Conservation (phyloP, 768 basidiomycete species). For the Exidia glandulosa region DNA sequence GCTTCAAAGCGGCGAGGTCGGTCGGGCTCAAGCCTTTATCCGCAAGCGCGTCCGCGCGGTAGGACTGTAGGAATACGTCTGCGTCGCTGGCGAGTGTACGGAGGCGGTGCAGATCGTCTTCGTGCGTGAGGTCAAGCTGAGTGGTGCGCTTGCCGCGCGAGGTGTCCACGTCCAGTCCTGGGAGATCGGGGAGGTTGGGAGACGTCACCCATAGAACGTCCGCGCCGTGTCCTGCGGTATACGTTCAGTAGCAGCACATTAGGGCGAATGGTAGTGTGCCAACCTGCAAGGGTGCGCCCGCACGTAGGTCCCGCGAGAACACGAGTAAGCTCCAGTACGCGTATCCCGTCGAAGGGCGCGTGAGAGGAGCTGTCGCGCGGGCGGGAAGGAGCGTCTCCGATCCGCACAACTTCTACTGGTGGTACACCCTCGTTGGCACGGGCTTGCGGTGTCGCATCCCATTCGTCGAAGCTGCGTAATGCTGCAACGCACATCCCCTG, state of each 20-base stretch:
- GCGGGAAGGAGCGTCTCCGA: slow-evolving; percentile 37
- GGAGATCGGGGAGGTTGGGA: slow-evolving; percentile 39
- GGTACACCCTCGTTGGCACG: slow-evolving; percentile 26
- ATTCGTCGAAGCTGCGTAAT: slow-evolving; percentile 35
- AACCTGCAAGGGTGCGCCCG: slow-evolving; percentile 47
- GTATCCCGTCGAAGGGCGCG: slow-evolving; percentile 36
- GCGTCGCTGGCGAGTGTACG: slow-evolving; percentile 26
- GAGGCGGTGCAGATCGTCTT: slow-evolving; percentile 23
- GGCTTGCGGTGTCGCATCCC: slow-evolving; percentile 41
- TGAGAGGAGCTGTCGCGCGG: slow-evolving; percentile 1
- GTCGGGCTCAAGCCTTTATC: slow-evolving; percentile 36
- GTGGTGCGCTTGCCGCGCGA: slow-evolving; percentile 54
- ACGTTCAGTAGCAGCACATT: background rate
- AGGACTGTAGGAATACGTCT: slow-evolving; percentile 53
- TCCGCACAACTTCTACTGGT: slow-evolving; percentile 34
- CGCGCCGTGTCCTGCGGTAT: slow-evolving; percentile 38
- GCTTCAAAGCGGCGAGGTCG: slow-evolving; percentile 26
- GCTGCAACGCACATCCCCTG: slow-evolving; percentile 40
- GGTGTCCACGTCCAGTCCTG: slow-evolving; percentile 43
- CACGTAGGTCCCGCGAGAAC: slow-evolving; percentile 49
- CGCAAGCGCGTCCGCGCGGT: slow-evolving; percentile 40
- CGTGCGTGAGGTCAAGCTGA: slow-evolving; percentile 38
- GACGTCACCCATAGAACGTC: slow-evolving; percentile 48
- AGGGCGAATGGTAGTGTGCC: background rate
- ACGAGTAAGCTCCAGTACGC: slow-evolving; percentile 47